Base-by-base conservation (phyloP, 441 rosid species). In the Pelargonium myrrhifolium region DNA sequence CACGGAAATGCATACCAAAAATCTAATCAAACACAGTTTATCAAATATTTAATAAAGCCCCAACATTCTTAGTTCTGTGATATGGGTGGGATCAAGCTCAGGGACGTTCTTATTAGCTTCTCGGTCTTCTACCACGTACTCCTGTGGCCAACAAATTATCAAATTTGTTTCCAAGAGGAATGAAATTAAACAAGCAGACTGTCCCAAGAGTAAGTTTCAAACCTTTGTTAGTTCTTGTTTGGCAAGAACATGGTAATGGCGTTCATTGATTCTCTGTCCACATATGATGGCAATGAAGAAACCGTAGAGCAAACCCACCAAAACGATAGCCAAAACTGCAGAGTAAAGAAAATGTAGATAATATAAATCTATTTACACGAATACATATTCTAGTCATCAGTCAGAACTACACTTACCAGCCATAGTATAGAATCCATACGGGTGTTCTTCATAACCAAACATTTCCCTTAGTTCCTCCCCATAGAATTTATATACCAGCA, bases 181-280 rank as follows among this genome's bases (percentile, higher is more conserved):
- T 59, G 28, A 22, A 59, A 22, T 10, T 24, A 35, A 59, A 59
- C 11, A 20, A 10, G n/a, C 28, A 17, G 15, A 62, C 45, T 26
- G 62, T 12, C 14, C 22, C 58, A 20, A 18, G 35, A 51, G 65
- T 31, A 17, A 73, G 71, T 72, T 69, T 65, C 2, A 76, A 21
- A 95, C 99, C 98, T 89, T 92, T 47, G 99, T 95, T 65, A 95
- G 84, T 82, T 95, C 99, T 86, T 95, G 98, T 75, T 92, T 95
- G 66, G 97, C 99, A 56, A 95, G 98, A 76, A 95, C 87, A 61
- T 95, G 99, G 75, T 95, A 90, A 72, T 95, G 99, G 22, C 99
- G 90, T 76, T 95, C 99, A 68, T 80, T 92, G 68, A 95, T 95
- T 87, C 87, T 85, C 77, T 95, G 99, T 66, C 99, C 99, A 76